phyloP scores from a whole-genome alignment of 768 basidiomycete species.

The Naganishia onofrii region DNA sequence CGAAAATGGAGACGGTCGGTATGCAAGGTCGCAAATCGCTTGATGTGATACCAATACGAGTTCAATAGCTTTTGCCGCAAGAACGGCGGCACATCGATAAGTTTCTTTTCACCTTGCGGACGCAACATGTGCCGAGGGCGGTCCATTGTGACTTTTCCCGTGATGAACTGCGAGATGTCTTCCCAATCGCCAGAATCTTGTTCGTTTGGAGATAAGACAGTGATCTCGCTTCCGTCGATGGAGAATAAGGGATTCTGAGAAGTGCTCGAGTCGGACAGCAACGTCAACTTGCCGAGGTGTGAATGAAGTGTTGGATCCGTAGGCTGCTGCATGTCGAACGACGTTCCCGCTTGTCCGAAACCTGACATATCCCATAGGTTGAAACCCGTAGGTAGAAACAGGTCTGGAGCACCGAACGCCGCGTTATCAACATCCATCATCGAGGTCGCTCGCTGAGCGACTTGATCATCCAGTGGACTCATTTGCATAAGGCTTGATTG shows the following conservation, averaged over 20 bases:
- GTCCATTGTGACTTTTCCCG: not conserved
- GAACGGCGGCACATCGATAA: conserved; percentile 18
- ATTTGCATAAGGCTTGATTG: not conserved
- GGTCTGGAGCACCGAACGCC: not conserved
- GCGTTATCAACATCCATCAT: not conserved
- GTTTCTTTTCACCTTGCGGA: not conserved
- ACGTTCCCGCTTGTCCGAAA: conserved; percentile 2
- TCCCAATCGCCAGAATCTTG: not conserved
- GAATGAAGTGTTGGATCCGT: not conserved
- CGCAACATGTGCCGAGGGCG: not conserved
- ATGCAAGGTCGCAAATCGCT: conserved; percentile 18
- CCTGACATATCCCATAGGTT: conserved; percentile 3
- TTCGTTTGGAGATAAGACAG: not conserved
- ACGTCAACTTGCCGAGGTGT: not conserved
- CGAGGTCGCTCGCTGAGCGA: not conserved
- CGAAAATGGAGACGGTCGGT: conserved; percentile 6
- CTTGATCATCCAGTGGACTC: not conserved
- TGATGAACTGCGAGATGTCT: not conserved
- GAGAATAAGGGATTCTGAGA: not conserved
- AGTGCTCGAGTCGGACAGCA: not conserved
- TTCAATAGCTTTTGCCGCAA: conserved; percentile 8
- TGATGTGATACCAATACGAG: conserved; percentile 19
- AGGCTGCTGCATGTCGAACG: not conserved
- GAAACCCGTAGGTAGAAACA: conserved; percentile 13
- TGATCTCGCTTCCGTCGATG: not conserved